Base-by-base conservation (phyloP, 148 eudicot species). In the Vaccinium vitisidaea region DNA sequence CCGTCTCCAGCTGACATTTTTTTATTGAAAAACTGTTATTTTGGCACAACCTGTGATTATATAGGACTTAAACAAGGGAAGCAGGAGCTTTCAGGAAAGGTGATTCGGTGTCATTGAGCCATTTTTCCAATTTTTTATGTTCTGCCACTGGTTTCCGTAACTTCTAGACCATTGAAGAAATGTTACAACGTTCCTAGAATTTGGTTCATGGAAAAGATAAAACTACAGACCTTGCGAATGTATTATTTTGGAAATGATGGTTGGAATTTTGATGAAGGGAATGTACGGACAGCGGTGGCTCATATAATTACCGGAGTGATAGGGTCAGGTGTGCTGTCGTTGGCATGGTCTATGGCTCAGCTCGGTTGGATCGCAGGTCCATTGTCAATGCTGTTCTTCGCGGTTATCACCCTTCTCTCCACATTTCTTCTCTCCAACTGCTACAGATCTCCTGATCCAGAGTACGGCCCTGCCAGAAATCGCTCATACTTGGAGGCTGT, bases 321-420 rank as follows among this genome's bases (percentile, higher is more conserved):
- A 48, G 95, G 95, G 65, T 90, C 95, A 70, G 95, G 95, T 36
- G 93, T 91, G 46, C 85, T 93, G 48, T 93, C 93, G 1, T 75
- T 93, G 52, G 91, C 93, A 84, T 93, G 95, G 93, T 87, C 92
- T 82, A 65, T 91, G 87, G 92, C 93, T 79, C 95, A 93, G 89
- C 84, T 93, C 0, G 95, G 95, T 63, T 93, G 95, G 95, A 75
- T 93, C n/a, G 92, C 90, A 8, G 95, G 93, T 69, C 92, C 95
- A 50, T 16, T 89, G 52, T 67, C 85, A 21, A 90, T 93, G 89
- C 10, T 93, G 16, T 39, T 88, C 55, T 91, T 91, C 70, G 93
- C 95, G 15, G 25, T 39, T 4, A 88, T 91, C 82, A 91, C 95
- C 32, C 90, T 93, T 58, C 8, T 90, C 78, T 93, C 95, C 10